phyloP scores from a whole-genome alignment of 148 eudicot species.

The Diospyros kaki region DNA sequence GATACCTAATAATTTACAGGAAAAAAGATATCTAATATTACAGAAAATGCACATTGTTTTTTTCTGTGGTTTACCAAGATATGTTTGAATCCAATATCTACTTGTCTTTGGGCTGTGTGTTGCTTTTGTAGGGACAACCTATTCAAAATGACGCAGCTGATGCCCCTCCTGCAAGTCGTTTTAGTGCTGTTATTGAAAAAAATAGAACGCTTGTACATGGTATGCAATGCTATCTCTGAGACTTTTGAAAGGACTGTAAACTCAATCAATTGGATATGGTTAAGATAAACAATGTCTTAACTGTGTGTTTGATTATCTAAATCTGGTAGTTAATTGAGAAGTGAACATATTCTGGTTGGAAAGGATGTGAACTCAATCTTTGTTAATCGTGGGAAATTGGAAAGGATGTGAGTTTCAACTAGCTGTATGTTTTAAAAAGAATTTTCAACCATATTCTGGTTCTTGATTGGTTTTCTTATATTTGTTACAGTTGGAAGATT shows the following conservation, averaged over 20 bases:
- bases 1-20: too few species aligned
- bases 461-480: too few species aligned
- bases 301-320: not conserved
- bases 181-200: not conserved
- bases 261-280: not conserved
- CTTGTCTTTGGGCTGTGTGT: not conserved
- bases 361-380: constrained; percentile 95
- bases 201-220: constrained; percentile 80
- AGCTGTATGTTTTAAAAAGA: constrained; percentile 1
- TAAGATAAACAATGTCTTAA: not conserved
- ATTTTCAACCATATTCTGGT: not conserved
- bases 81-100: too few species aligned
- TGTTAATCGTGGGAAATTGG: constrained; percentile 87
- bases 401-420: constrained; percentile 57
- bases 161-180: not conserved
- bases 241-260: not conserved
- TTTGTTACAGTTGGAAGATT: too few species aligned
- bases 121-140: not conserved
- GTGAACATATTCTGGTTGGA: constrained; percentile 55
- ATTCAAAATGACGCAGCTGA: not conserved
- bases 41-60: too few species aligned
- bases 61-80: too few species aligned
- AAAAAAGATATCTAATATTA: too few species aligned
- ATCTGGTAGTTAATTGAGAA: not conserved
- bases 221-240: constrained; percentile 22